Evolutionary conservation across 768 basidiomycete species (phyloP), one percentile per base, ranked within the genome.

Genomic region (Cubamyces sp.): DNA sequence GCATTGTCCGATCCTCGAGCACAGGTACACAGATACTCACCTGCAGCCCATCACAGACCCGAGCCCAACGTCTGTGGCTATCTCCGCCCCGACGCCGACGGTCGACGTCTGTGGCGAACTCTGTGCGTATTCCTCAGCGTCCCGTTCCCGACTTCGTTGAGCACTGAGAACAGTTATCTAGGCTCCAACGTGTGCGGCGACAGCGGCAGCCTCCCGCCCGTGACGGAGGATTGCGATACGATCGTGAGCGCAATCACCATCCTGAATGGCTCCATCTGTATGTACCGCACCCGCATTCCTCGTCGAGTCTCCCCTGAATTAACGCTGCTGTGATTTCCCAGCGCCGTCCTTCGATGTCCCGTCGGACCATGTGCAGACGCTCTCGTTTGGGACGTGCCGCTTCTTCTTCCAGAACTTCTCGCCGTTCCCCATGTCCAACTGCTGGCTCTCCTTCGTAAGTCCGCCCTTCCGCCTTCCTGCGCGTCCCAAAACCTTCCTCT

Each of bases 331-430:
- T 3, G 8, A 28, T 4, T 5, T 15, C 8, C 19, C 61, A 65
- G 64, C 54, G 42, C 61, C 65, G 30, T 54, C 57, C 34, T 69
- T 70, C 65, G 25, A 37, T 26, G 63, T 67, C 19, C 30, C 39
- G 21, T n/a, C 65, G 42, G 28, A 30, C 42, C 57, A 57, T 46
- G 60, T 59, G 28, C 50, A 68, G 54, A 59, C 64, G 57, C 66
- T 69, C 42, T 57, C 64, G 18, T 69, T 64, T 58, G 66, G 67
- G 30, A 71, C 68, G 37, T 69, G 70, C 60, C 65, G 65, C 43
- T 55, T 64, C 66, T 68, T 61, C 64, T 67, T 71, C 53, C 40
- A 66, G 64, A 69, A 69, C 66, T 41, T 57, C 57, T 66, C 62
- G 48, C 58, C 57, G 11, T 12, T 45, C 37, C 25, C 45, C 21